Percentiles rank a stretch among this genome's conserved stretches.
phyloP scores from a whole-genome alignment of 495 filamentous ascomycete genomes.

The Glonium stellatum region DNA sequence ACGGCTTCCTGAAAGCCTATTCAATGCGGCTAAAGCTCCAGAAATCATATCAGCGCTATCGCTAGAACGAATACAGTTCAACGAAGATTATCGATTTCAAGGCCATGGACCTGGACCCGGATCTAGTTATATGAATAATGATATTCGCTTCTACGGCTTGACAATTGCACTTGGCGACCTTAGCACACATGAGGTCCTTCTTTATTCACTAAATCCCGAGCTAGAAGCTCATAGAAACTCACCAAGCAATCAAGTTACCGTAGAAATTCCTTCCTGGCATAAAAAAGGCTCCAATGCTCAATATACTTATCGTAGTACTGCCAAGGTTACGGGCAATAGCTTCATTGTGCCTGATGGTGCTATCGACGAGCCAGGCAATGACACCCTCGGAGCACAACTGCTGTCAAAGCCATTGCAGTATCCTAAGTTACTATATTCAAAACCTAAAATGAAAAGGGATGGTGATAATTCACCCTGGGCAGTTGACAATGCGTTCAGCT shows the following conservation, averaged over 20 bases:
- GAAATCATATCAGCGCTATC: background rate
- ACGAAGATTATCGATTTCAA: background rate
- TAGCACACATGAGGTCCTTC: conserved; percentile 9
- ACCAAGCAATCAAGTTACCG: background rate
- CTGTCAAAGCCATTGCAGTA: background rate
- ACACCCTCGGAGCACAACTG: background rate
- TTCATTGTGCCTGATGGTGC: conserved; percentile 27
- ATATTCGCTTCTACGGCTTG: conserved; percentile 24
- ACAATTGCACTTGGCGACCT: conserved; percentile 14
- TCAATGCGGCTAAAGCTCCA: background rate
- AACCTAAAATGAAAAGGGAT: background rate
- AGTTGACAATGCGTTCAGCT: conserved; percentile 1
- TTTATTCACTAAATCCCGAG: conserved; percentile 7
- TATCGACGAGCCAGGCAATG: background rate
- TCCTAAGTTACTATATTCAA: background rate
- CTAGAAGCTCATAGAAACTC: background rate
- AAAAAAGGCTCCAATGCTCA: background rate
- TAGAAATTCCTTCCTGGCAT: background rate
- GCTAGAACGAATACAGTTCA: background rate
- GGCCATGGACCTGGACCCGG: conserved; percentile 6
- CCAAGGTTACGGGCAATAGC: conserved; percentile 8
- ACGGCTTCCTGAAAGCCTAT: conserved; percentile 2
- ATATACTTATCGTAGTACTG: background rate
- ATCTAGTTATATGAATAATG: conserved; percentile 4
- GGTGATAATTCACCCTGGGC: background rate